Base-by-base conservation (phyloP, 371 early-diverging fungal genomes). In the Mucor mucedo region DNA sequence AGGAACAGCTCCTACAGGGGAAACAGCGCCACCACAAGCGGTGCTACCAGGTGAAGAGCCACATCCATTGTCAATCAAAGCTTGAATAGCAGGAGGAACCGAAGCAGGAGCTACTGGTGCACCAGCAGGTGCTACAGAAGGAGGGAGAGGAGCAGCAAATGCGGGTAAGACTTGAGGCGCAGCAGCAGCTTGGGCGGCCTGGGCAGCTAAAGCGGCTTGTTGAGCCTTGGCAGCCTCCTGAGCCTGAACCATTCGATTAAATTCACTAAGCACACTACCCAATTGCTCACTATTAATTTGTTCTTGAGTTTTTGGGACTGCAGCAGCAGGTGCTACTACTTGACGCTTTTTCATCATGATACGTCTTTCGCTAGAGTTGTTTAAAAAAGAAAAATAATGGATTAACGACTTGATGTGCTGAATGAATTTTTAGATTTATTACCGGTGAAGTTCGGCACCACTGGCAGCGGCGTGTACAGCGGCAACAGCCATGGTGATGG, bases 71-170 rank as follows among this genome's bases (percentile, higher is more conserved):
- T 50, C 38, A 27, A 62, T 14, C 14, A 62, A 47, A 21, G 62
- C 62, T 55, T 55, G 55, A 30, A 62, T 62, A 29, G 55, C 62
- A 38, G 54, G 48, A 39, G 62, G 62, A 9, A 55, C 44, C 28
- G 42, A 29, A 32, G 40, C 5, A 11, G 47, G 47, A 8, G 47
- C 21, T 21, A 21, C 47, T 11, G 41, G 41, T 29, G 6, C 32
- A 11, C 16, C 29, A 30, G 30, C 60, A 42, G 60, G 52, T 10
- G 60, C 21, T 38, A 16, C 4, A 30, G 42, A 16, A 32, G 52
- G 38, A 48, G 21, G 21, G 8, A 8, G 35, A 35, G 57, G 14
- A 30, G 58, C 40, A 10, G 9, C 2, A 47, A 29, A 47, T 32
- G 58, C 42, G 29, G 55, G 10, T 13, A 21, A 48, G n/a, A 32